Evolutionary conservation across 2,329 filamentous ascomycete species (phyloP), one percentile per base, ranked within the genome.

Genomic region (Gaeumannomyces tritici): DNA sequence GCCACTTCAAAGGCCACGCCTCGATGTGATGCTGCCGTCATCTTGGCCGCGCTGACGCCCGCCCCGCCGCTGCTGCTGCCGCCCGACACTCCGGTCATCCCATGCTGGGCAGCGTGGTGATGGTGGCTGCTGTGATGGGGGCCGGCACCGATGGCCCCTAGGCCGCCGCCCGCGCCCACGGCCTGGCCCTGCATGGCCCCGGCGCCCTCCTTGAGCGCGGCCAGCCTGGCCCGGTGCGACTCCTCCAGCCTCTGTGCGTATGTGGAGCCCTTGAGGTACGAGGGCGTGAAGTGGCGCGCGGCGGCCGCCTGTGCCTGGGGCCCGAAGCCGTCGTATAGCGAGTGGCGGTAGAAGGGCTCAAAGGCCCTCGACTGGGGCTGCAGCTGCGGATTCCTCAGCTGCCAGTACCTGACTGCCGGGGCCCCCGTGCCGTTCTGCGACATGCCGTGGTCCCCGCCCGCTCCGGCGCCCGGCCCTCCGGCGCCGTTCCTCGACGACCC

Each of bases 1-100:
- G 96, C 87, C 64, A 96, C 82, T 70, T 96, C 91, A 73, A 91
- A 91, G 21, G 89, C 86, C 76, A 96, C 85, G 26, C 91, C 92
- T 62, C 89, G 83, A 74, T 96, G 88, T 33, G 82, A 78, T 6
- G 77, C 73, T 4, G 88, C 79, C 26, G 83, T 76, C 69, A 86
- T 82, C 72, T 85, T 86, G 63, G 55, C 55, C 55, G 55, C 55
- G 24, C 24, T 56, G 24, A 26, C 28, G 4, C 55, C 55, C 21
- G 55, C 55, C 13, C 55, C 55, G 55, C 55, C 55, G 60, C 62
- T 57, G 6, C 62, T 57, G 6, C 63, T 62, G 18, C 65, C 64
- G 9, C 64, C 64, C 1, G 63, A 65, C 28, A 58, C 59, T 51
- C 26, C 47, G 42, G 42, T 21, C 42, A 51, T 51, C 18, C 42